phyloP scores from a whole-genome alignment of 73 alveolate species.

The Paraurostyla sp. region DNA sequence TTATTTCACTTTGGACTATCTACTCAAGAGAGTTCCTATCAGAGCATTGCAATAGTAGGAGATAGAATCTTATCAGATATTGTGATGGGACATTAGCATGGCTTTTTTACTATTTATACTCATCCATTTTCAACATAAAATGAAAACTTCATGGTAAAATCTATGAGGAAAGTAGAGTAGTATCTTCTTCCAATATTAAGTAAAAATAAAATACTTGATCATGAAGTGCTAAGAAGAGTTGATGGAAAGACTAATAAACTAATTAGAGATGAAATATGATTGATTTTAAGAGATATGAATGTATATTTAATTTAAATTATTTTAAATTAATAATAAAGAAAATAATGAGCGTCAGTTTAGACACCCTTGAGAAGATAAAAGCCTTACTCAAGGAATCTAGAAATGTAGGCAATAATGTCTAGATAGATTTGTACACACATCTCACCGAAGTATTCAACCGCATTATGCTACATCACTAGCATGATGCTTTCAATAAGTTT shows the following conservation, averaged over 20 bases:
- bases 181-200: constrained; percentile 26
- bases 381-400: constrained; percentile 32
- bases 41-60: constrained; percentile 56
- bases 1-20: background rate
- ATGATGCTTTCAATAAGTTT: constrained; percentile 71
- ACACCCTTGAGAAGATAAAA: constrained; percentile 59
- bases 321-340: background rate
- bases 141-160: constrained; percentile 64
- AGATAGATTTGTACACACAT: constrained; percentile 67
- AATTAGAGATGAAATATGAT: too few relatives aligned
- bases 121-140: constrained; percentile 55
- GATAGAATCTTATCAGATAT: constrained; percentile 69
- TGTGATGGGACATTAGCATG: constrained; percentile 64
- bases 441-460: constrained; percentile 68
- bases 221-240: background rate
- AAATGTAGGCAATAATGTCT: constrained; percentile 32
- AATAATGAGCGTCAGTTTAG: constrained; percentile 61
- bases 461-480: constrained; percentile 68
- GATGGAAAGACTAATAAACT: too few relatives aligned
- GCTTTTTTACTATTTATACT: constrained; percentile 57
- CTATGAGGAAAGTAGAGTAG: constrained; percentile 55
- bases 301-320: background rate
- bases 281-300: too few relatives aligned
- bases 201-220: background rate
- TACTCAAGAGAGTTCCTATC: background rate